Evolutionary conservation across 75 land plant species (phyloP).

Genomic region (Selaginella tamariscina): DNA sequence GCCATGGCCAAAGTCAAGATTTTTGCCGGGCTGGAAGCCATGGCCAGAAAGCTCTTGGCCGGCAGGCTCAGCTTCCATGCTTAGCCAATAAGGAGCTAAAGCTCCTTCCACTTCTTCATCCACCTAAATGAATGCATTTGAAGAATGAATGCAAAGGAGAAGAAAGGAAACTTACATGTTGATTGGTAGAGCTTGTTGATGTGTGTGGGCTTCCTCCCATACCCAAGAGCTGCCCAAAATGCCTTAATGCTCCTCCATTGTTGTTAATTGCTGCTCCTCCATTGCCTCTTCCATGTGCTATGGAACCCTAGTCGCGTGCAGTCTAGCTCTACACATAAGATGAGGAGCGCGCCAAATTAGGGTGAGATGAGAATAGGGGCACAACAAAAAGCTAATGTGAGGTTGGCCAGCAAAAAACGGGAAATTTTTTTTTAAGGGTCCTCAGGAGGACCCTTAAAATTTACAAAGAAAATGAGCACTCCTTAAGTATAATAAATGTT

Average conservation of each 20-base stretch:
- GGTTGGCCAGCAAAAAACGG: not conserved
- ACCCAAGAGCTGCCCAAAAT: too few relatives aligned
- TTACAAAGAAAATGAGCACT: not conserved
- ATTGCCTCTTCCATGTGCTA: too few relatives aligned
- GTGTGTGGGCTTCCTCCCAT: not conserved
- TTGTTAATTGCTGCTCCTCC: not conserved
- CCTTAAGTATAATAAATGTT: not conserved
- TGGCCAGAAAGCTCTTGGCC: not conserved
- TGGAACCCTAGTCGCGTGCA: too few relatives aligned
- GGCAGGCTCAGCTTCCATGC: too few relatives aligned
- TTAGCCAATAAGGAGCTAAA: not conserved
- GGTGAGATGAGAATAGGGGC: not conserved
- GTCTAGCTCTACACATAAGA: too few relatives aligned
- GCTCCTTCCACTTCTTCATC: not conserved
- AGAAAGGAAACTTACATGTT: not conserved
- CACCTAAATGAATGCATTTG: not conserved
- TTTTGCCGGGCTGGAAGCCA: not conserved
- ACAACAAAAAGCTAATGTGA: not conserved
- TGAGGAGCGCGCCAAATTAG: not conserved
- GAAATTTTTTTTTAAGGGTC: not conserved
- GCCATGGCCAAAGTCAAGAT: not conserved
- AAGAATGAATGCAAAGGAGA: not conserved
- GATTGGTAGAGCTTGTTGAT: not conserved
- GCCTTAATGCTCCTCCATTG: not conserved
- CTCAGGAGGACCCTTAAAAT: not conserved